Evolutionary conservation across 768 basidiomycete species (phyloP), one percentile per base, ranked within the genome.

Genomic region (Psilocybe azurescens): DNA sequence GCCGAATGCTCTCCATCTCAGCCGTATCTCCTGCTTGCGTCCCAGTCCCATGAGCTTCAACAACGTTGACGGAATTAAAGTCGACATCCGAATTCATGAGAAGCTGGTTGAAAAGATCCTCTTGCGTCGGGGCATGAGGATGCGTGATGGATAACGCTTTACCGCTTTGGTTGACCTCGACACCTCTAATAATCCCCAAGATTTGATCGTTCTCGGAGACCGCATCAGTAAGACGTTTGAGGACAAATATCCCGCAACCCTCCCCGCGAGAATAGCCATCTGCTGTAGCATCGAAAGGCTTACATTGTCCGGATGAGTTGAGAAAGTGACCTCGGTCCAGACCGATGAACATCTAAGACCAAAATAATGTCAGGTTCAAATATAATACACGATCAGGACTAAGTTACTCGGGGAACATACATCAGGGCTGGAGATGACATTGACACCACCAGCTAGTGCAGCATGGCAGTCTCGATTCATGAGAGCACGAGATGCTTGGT

Each of bases 31-130:
- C 91, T 1, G 86, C 86, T 67, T 87, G 87, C 0, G 90, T 87
- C 0, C 86, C 91, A 1, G 90, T 89, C 1, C 89, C 90, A 70
- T 93, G 91, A 3, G 89, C 89, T 69, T 93, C 91, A 20, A 89
- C 80, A 24, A 90, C 83, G 62, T 81, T 85, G 56, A 93, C 75
- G 2, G 82, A 77, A 39, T 66, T 66, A 0, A 86, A 74, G 44
- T 75, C 70, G 10, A 89, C 68, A 3, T 80, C 79, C 16, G 86
- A 75, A 46, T 73, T 74, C 13, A 74, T 67, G 13, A 90, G 71
- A 20, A 89, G 72, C 3, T 73, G 77, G 41, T 70, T 69, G 63
- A 91, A 83, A n/a, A 93, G 83, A 11, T 72, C 65, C 5, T 78
- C 74, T 65, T 91, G 91, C 1, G 89, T 86, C 2, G 83, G 81